phyloP scores from a whole-genome alignment of 2,329 filamentous ascomycete species.

The Beauveria asiatica region DNA sequence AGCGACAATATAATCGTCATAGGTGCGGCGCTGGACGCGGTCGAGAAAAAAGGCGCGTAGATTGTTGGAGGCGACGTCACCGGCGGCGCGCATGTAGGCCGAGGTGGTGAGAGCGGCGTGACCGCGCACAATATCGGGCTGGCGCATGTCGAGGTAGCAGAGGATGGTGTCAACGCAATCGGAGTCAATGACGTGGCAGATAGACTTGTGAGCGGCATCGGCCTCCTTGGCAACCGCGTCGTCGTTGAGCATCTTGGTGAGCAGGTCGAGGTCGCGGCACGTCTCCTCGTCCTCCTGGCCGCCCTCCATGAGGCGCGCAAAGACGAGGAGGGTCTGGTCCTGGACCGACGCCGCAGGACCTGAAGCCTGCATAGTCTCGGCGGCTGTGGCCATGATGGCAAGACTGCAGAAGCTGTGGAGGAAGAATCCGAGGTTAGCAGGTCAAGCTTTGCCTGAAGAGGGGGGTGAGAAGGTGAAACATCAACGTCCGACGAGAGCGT shows the following conservation, averaged over 20 bases:
- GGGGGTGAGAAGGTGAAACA: neutral
- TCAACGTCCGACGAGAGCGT: neutral
- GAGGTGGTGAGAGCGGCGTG: slow-evolving; percentile 77
- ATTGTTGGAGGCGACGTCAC: slow-evolving; percentile 59
- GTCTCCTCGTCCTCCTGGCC: slow-evolving; percentile 74
- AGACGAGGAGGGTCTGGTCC: slow-evolving; percentile 65
- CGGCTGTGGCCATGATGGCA: slow-evolving; percentile 26
- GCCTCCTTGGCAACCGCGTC: slow-evolving; percentile 39
- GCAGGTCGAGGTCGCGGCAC: slow-evolving; percentile 46
- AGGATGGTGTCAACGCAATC: slow-evolving; percentile 79
- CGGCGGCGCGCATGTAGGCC: slow-evolving; percentile 72
- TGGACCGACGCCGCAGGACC: slow-evolving; percentile 32
- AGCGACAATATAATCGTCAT: slow-evolving; percentile 81
- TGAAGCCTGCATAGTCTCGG: slow-evolving; percentile 23
- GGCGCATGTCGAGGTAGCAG: slow-evolving; percentile 76
- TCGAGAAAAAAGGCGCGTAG: slow-evolving; percentile 68
- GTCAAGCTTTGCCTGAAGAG: neutral
- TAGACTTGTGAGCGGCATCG: slow-evolving; percentile 35
- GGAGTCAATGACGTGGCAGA: slow-evolving; percentile 57
- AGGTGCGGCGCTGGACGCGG: slow-evolving; percentile 63
- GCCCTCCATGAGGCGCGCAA: slow-evolving; percentile 85
- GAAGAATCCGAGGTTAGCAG: neutral
- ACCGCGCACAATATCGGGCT: slow-evolving; percentile 62
- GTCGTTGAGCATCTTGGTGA: slow-evolving; percentile 52
- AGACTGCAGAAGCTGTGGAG: neutral